Evolutionary conservation across 768 basidiomycete species (phyloP).

Genomic region (Kwoniella heveanensis): DNA sequence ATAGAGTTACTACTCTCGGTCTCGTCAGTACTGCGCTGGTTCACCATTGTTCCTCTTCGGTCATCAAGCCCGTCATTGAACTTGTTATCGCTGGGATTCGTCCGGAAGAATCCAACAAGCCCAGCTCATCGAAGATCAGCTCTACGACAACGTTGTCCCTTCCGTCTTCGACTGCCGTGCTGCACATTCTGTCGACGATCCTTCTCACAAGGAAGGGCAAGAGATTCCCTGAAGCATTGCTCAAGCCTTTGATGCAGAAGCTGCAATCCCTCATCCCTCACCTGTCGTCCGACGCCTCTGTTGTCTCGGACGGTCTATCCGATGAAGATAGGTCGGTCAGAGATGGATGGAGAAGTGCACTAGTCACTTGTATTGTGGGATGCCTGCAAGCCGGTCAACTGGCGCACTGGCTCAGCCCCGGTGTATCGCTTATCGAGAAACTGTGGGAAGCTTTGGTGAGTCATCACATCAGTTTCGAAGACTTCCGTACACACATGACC

Average conservation of each 20-base stretch:
- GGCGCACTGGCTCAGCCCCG: slow-evolving; percentile 52
- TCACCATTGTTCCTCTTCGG: slow-evolving; percentile 71
- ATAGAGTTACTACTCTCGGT: slow-evolving; percentile 18
- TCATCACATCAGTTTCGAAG: neutral
- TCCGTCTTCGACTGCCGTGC: slow-evolving; percentile 32
- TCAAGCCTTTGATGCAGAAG: slow-evolving; percentile 42
- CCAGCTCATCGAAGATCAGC: slow-evolving; percentile 16
- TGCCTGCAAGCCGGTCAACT: slow-evolving; percentile 51
- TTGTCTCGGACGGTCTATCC: neutral
- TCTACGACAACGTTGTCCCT: slow-evolving; percentile 5
- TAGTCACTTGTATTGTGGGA: slow-evolving; percentile 33
- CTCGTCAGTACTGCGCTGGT: slow-evolving; percentile 76
- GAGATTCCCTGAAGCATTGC: slow-evolving; percentile 39
- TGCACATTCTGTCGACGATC: slow-evolving; percentile 48
- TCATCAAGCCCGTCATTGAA: slow-evolving; percentile 61
- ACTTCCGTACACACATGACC: slow-evolving; percentile 19
- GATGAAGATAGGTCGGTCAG: neutral
- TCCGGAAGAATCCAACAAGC: slow-evolving; percentile 1
- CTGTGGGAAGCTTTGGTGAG: slow-evolving; percentile 46
- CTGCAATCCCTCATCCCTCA: slow-evolving; percentile 21
- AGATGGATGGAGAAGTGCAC: slow-evolving; percentile 30
- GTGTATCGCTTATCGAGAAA: slow-evolving; percentile 41
- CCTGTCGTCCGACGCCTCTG: slow-evolving; percentile 4
- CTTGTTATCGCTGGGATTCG: slow-evolving; percentile 50
- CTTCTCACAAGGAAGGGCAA: slow-evolving; percentile 50